Evolutionary conservation across 192 early-diverging fungal genomes (phyloP).

Genomic region (Diversispora epigaea): DNA sequence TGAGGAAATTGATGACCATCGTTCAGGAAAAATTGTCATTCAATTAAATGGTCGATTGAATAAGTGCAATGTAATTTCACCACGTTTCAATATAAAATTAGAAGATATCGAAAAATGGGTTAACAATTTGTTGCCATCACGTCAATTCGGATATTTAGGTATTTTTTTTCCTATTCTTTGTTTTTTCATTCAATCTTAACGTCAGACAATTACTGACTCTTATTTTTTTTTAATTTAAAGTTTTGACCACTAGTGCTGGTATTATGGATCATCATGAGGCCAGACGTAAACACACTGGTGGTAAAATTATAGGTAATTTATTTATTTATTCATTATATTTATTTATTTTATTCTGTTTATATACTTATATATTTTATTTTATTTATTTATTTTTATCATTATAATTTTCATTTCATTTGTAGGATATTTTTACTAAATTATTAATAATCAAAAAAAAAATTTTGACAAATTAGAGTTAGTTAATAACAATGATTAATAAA

Average conservation of each 20-base stretch:
- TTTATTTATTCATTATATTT: background rate
- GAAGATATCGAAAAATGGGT: conserved; percentile 96
- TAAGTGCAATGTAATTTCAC: conserved; percentile 99
- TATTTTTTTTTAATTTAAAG: conserved; percentile 4
- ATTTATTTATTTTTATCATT: too few species aligned
- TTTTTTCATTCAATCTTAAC: too few species aligned
- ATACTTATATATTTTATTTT: too few species aligned
- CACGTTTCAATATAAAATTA: conserved; percentile 97
- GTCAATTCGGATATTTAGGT: conserved; percentile 97
- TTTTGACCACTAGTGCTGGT: conserved; percentile 89
- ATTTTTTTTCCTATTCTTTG: conserved; percentile 31
- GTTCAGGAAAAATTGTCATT: conserved; percentile 96
- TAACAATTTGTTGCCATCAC: conserved; percentile 94
- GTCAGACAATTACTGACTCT: too few species aligned
- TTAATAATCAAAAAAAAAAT: too few species aligned
- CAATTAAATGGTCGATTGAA: conserved; percentile 98
- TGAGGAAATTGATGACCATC: conserved; percentile 98
- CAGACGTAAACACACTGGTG: conserved; percentile 94
- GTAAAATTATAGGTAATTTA: conserved; percentile 84
- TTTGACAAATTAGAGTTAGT: too few species aligned
- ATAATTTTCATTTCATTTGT: too few species aligned
- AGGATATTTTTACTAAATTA: too few species aligned
- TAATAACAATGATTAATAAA: too few species aligned
- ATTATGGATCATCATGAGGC: conserved; percentile 99
- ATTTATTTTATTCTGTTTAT: background rate